Evolutionary conservation across 2,329 filamentous ascomycete genomes (phyloP).

Genomic region (Lachnellula cervina): DNA sequence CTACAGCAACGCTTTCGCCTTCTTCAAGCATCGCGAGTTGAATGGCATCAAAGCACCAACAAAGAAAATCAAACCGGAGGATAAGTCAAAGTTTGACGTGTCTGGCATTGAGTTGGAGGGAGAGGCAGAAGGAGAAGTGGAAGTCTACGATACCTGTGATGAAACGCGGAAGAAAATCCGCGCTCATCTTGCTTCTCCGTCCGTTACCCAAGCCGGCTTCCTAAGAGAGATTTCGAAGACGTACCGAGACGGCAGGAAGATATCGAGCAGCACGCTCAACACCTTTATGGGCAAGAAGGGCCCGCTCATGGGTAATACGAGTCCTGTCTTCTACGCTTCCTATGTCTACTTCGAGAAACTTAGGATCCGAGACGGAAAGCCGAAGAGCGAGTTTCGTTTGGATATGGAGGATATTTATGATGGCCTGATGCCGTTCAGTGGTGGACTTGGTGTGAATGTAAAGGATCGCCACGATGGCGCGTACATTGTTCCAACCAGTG

Average conservation of each 20-base stretch:
- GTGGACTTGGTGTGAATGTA: neutral
- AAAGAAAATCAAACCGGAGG: constrained; percentile 32
- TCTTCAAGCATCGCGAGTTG: constrained; percentile 49
- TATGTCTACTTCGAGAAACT: constrained; percentile 58
- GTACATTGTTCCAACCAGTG: neutral
- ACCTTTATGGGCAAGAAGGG: constrained; percentile 48
- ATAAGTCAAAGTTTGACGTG: constrained; percentile 33
- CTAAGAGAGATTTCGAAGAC: constrained; percentile 43
- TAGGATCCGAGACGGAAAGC: constrained; percentile 44
- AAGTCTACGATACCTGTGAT: constrained; percentile 53
- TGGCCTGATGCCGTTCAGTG: neutral
- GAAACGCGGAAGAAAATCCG: constrained; percentile 54
- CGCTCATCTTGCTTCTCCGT: constrained; percentile 41
- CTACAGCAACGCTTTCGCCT: constrained; percentile 35
- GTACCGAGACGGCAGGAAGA: constrained; percentile 34
- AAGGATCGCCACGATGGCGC: neutral
- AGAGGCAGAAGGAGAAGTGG: constrained; percentile 42
- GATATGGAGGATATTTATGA: constrained; percentile 42
- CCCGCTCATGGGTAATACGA: constrained; percentile 42
- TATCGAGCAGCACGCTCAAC: constrained; percentile 33
- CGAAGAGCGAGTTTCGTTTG: constrained; percentile 44
- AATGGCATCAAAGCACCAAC: constrained; percentile 37
- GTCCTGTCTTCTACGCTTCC: constrained; percentile 45
- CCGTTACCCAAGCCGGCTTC: constrained; percentile 48
- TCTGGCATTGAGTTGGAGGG: constrained; percentile 41